These are phyloP conservation scores for Hydrangea macrophylla DNA, from an alignment of 148 eudicot genomes.

Conservation along the genomic window DNA sequence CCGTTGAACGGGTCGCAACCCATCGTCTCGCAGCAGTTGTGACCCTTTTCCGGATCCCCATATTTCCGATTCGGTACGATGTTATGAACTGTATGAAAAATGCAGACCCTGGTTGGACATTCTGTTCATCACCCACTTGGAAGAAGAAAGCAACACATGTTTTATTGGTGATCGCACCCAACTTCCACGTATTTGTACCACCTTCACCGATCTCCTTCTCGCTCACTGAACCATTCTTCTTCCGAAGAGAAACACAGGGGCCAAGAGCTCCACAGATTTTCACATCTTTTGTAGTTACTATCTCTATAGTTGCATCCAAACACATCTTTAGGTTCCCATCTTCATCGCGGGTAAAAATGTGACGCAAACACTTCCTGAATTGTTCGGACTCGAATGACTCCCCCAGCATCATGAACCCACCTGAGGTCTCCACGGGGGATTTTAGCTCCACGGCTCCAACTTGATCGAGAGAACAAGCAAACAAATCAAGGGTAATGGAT, in stretches of 20 bases:
- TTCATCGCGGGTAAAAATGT: slow-evolving; percentile 56
- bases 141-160: slow-evolving; percentile 88
- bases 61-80: slow-evolving; percentile 54
- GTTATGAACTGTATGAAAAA: slow-evolving; percentile 92
- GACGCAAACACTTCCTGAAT: slow-evolving; percentile 72
- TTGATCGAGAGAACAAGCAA: slow-evolving; percentile 98
- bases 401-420: slow-evolving; percentile 87
- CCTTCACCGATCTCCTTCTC: slow-evolving; percentile 78
- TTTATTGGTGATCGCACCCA: slow-evolving; percentile 65
- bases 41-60: slow-evolving; percentile 77
- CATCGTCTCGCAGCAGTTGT: slow-evolving; percentile 96
- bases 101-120: slow-evolving; percentile 77
- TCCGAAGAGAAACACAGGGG: slow-evolving; percentile 73
- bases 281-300: slow-evolving; percentile 78
- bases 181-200: slow-evolving; percentile 73
- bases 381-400: slow-evolving; percentile 83
- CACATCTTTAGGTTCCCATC: slow-evolving; percentile 76
- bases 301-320: slow-evolving; percentile 81
- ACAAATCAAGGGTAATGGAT: slow-evolving; percentile 84
- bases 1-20: slow-evolving; percentile 66
- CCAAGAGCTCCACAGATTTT: slow-evolving; percentile 94
- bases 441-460: slow-evolving; percentile 90
- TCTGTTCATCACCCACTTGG: slow-evolving; percentile 60
- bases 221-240: slow-evolving; percentile 62
- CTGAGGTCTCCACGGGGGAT: slow-evolving; percentile 72